Evolutionary conservation across 495 filamentous ascomycete species (phyloP).

Genomic region (Wilcoxina mikolae): DNA sequence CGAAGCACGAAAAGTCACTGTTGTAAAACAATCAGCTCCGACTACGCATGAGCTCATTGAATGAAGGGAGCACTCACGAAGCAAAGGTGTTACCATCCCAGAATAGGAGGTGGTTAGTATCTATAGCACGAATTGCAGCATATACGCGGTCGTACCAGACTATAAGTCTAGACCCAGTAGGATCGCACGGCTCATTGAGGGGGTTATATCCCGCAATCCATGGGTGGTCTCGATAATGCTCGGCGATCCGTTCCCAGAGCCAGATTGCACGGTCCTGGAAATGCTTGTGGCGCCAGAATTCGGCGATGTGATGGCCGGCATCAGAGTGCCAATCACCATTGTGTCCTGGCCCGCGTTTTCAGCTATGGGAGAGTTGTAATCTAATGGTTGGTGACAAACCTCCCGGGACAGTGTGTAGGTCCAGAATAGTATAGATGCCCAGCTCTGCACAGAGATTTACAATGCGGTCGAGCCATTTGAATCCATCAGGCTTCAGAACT

Average conservation of each 20-base stretch:
- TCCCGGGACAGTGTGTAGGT: conserved; percentile 49
- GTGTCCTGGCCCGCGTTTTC: conserved; percentile 33
- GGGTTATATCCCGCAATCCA: conserved; percentile 52
- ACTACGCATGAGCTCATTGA: neutral
- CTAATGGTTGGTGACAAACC: conserved; percentile 12
- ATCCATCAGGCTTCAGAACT: conserved; percentile 42
- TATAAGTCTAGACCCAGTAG: conserved; percentile 39
- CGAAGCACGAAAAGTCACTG: conserved; percentile 31
- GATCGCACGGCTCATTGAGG: conserved; percentile 50
- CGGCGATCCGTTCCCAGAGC: conserved; percentile 46
- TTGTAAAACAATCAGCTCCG: neutral
- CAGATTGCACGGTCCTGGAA: conserved; percentile 46
- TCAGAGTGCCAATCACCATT: conserved; percentile 54
- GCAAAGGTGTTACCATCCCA: conserved; percentile 53
- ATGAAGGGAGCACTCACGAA: conserved; percentile 29
- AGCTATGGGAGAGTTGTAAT: neutral
- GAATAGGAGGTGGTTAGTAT: conserved; percentile 49
- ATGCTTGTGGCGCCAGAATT: conserved; percentile 51
- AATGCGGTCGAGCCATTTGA: conserved; percentile 46
- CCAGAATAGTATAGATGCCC: conserved; percentile 47
- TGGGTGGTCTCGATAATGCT: conserved; percentile 40
- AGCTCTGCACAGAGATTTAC: conserved; percentile 42
- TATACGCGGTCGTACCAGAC: conserved; percentile 45
- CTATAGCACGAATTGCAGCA: conserved; percentile 42
- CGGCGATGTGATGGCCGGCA: conserved; percentile 38